These are phyloP conservation scores for Flaveria sonorensis DNA, from an alignment of 129 eudicot species.

Conservation along the genomic window DNA sequence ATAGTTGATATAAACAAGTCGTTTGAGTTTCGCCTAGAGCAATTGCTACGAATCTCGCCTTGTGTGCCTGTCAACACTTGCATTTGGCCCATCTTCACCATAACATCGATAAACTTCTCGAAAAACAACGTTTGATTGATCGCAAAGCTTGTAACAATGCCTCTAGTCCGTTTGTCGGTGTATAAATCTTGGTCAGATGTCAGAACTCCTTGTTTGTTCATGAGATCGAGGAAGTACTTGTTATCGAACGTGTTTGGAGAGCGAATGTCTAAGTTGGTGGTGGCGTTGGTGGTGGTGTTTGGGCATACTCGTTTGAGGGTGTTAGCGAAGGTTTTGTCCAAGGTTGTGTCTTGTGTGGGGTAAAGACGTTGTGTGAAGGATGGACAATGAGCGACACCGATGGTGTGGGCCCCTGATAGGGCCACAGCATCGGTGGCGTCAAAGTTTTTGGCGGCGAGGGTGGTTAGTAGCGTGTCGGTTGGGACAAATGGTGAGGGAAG, in stretches of 20 bases:
- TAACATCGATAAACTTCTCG: slow-evolving; percentile 54
- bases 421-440: slow-evolving; percentile 57
- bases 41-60: slow-evolving; percentile 68
- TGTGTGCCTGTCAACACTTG: slow-evolving; percentile 57
- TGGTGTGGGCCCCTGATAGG: slow-evolving; percentile 74
- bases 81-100: slow-evolving; percentile 78
- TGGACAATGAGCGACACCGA: slow-evolving; percentile 54
- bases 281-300: slow-evolving; percentile 32
- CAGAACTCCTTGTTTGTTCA: slow-evolving; percentile 61
- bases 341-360: slow-evolving; percentile 57
- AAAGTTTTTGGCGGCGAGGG: slow-evolving; percentile 40
- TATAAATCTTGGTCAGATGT: slow-evolving; percentile 66
- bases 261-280: slow-evolving; percentile 48
- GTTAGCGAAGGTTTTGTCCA: slow-evolving; percentile 54
- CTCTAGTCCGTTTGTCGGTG: slow-evolving; percentile 52
- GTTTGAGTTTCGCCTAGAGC: slow-evolving; percentile 50
- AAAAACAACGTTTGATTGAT: slow-evolving; percentile 62
- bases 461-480: slow-evolving; percentile 37
- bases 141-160: slow-evolving; percentile 60
- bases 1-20: slow-evolving; percentile 37
- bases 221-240: slow-evolving; percentile 60
- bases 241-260: slow-evolving; percentile 72
- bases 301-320: slow-evolving; percentile 50
- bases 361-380: slow-evolving; percentile 55
- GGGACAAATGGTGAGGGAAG: slow-evolving; percentile 54